These are phyloP conservation scores for Durotheca rogersii DNA, from an alignment of 495 filamentous ascomycete genomes.

Conservation along the genomic window DNA sequence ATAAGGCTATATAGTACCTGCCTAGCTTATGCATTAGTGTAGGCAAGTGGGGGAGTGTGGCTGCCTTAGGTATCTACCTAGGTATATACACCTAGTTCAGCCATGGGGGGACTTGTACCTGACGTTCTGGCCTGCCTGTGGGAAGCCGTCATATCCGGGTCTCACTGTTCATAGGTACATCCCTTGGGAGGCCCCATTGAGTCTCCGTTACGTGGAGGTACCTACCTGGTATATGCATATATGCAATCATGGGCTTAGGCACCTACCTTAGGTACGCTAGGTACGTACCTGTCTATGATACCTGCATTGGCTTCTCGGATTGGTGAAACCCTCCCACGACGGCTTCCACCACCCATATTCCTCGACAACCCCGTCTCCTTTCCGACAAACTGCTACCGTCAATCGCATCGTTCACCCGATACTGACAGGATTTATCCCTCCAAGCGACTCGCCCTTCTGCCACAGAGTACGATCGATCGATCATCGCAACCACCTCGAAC, in stretches of 20 bases:
- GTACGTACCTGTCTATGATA: conserved; percentile 6
- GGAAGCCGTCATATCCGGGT: no score
- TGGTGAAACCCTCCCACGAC: conserved; percentile 20
- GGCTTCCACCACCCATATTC: conserved; percentile 15
- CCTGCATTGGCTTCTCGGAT: conserved; percentile 12
- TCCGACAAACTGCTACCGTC: conserved; percentile 9
- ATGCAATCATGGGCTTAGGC: no score
- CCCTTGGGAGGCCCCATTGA: no score
- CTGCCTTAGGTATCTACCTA: no score
- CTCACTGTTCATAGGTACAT: no score
- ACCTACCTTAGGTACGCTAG: conserved; percentile 6
- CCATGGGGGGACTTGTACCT: no score
- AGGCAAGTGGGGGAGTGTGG: no score
- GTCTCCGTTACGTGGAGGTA: not conserved
- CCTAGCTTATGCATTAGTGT: no score
- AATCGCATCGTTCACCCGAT: conserved; percentile 6
- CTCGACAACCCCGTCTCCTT: conserved; percentile 8
- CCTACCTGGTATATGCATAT: no score
- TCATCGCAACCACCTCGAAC: conserved; percentile 4
- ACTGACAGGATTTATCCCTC: not conserved
- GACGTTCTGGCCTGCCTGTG: no score
- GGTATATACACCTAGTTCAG: no score
- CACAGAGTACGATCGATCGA: conserved; percentile 8
- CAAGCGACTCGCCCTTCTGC: not conserved
- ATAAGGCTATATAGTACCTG: no score